Conservation (phyloP, 331 rosid species). For the Cydonia oblonga region DNA sequence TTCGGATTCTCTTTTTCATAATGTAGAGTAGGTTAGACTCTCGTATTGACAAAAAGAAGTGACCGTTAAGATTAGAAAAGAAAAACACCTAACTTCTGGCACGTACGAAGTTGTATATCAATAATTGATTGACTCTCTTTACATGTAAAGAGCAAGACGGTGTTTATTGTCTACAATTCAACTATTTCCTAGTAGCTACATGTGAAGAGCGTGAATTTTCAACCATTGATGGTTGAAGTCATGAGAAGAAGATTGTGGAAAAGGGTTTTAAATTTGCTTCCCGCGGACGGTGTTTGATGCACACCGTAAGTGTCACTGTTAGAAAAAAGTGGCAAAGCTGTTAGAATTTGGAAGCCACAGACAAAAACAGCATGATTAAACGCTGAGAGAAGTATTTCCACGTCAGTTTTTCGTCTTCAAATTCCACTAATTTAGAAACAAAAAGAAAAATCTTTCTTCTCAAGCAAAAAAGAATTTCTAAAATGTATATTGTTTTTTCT, state of each 20-base stretch:
- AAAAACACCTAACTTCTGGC: too few relatives aligned
- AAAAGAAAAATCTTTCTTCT: not conserved
- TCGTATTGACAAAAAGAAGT: not conserved
- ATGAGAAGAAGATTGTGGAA: not conserved
- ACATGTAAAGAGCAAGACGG: not conserved
- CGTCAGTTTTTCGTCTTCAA: too few relatives aligned
- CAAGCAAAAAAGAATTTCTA: not conserved
- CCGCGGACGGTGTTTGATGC: not conserved
- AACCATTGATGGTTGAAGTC: not conserved
- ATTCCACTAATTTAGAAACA: not conserved
- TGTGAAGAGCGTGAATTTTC: not conserved
- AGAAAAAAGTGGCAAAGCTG: not conserved
- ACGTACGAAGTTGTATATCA: not conserved
- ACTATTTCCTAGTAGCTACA: not conserved
- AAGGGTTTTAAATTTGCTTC: not conserved
- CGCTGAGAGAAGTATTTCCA: not conserved
- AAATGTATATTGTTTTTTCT: not conserved
- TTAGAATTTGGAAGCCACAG: not conserved
- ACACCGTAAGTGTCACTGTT: not conserved
- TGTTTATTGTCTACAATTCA: not conserved
- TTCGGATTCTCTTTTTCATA: not conserved
- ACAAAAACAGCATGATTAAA: not conserved
- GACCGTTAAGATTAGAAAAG: not conserved
- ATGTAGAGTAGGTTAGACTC: not conserved
- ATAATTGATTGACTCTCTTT: not conserved